Base-by-base conservation (phyloP, 345 rosid species). In the Citrus maxima region DNA sequence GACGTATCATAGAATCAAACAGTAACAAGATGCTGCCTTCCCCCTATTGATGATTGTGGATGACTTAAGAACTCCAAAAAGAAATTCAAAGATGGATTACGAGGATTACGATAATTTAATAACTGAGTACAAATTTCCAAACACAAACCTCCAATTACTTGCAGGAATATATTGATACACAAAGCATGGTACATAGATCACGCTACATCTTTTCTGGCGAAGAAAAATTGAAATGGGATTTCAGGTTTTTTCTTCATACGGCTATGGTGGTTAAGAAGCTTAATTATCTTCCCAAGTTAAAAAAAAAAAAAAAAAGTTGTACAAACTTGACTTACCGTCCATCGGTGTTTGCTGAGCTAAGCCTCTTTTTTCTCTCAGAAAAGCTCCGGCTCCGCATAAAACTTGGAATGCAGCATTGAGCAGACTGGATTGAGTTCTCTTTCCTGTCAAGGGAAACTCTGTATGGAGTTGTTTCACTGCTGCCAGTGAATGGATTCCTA, bases 381-480 rank as follows among this genome's bases (percentile, higher is more conserved):
- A 82, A 84, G 84, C 90, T 89, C 76, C 81, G 64, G 78, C 85
- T 88, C 40, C 87, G 74, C 64, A 79, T 87, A 77, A 87, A 76
- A 69, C 77, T 73, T 10, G 95, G 90, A 32, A 91, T 72, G 87
- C 92, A 89, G 80, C 90, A 76, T 12, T 70, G 84, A 27, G 81
- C 54, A 74, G 85, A 84, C 22, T 70, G 73, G 19, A 73, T 42
- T 46, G 91, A 55, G 78, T 85, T 87, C 21, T 70, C 69, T 76
- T 82, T 87, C 30, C 27, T 74, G 3, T 40, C 35, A 18, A 30
- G 35, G n/a, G 58, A 77, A 74, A 54, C 63, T 38, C 76, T 24
- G 42, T 69, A 67, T 2, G 82, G 84, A 66, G 82, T 72, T 18
- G 82, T 32, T 69, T 67, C 77, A 35, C 42, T 59, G 19, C 86